Conservation (phyloP, 2,329 filamentous ascomycete genomes). For the Tolypocladium capitatum region DNA sequence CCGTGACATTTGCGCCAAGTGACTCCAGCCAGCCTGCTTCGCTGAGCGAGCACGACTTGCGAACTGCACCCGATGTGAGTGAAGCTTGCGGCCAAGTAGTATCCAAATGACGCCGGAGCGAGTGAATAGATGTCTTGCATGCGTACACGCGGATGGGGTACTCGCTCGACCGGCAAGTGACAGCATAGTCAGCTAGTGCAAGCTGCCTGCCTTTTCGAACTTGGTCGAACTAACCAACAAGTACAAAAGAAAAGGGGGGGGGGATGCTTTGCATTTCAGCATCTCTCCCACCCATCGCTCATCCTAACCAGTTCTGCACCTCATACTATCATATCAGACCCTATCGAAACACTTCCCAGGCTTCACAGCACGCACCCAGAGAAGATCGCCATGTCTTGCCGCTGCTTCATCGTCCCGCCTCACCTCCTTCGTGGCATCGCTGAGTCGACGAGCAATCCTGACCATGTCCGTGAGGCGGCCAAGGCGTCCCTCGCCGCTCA, state of each 20-base stretch:
- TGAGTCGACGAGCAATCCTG: slow-evolving; percentile 22
- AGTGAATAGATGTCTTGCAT: not conserved
- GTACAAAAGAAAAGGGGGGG: not conserved
- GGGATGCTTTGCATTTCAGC: not conserved
- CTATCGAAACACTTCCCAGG: not conserved
- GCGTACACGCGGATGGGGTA: not conserved
- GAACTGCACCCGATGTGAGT: too few relatives aligned
- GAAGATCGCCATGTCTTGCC: slow-evolving; percentile 6
- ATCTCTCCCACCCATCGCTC: not conserved
- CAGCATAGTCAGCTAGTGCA: not conserved
- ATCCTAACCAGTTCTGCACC: not conserved
- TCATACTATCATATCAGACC: not conserved
- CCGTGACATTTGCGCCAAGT: not conserved
- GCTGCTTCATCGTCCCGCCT: slow-evolving; percentile 31
- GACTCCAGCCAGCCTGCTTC: not conserved
- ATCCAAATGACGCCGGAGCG: not conserved
- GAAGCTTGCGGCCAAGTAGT: not conserved
- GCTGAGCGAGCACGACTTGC: too few relatives aligned
- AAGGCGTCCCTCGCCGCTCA: slow-evolving; percentile 20
- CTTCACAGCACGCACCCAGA: not conserved
- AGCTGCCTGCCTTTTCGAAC: not conserved
- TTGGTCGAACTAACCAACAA: not conserved
- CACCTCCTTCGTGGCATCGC: slow-evolving; percentile 31
- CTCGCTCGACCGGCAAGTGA: not conserved
- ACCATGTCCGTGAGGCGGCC: slow-evolving; percentile 22